Conservation (phyloP, 2,329 filamentous ascomycete species). For the Teratosphaeria pseudoeucalypti region DNA sequence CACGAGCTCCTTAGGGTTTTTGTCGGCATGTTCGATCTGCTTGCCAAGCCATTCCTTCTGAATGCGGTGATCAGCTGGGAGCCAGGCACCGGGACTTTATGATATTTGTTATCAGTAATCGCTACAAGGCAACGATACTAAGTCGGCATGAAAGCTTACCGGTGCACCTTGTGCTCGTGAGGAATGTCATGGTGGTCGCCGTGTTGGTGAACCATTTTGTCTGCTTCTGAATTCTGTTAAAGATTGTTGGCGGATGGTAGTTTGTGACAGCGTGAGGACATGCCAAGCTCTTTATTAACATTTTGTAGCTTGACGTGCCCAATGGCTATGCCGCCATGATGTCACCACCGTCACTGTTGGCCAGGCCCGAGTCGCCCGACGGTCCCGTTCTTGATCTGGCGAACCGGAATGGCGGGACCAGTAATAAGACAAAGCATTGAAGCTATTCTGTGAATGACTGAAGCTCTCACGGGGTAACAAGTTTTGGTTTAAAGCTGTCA, state of each 20-base stretch:
- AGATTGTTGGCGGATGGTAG: not conserved
- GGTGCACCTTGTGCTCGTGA: conserved; percentile 35
- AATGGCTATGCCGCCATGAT: not conserved
- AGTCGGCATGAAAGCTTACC: conserved; percentile 26
- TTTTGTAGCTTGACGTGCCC: not conserved
- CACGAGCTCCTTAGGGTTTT: conserved; percentile 40
- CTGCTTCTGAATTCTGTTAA: not conserved
- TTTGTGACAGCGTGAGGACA: not conserved
- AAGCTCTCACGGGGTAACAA: not conserved
- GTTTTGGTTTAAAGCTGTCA: not conserved
- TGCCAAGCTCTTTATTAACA: not conserved
- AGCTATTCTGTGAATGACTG: not conserved
- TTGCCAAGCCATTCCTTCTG: conserved; percentile 54
- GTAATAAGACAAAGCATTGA: not conserved
- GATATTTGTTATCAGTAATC: not conserved
- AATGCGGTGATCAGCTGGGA: conserved; percentile 52
- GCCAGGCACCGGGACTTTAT: conserved; percentile 47
- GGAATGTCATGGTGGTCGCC: conserved; percentile 43
- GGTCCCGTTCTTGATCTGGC: not conserved
- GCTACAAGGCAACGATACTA: not conserved
- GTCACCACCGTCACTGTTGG: not conserved
- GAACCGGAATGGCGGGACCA: not conserved
- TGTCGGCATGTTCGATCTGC: conserved; percentile 46
- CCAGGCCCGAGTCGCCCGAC: not conserved
- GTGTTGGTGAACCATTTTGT: conserved; percentile 20